These are phyloP conservation scores for Croton laevigatus DNA, from an alignment of 441 rosid genomes.

Conservation along the genomic window DNA sequence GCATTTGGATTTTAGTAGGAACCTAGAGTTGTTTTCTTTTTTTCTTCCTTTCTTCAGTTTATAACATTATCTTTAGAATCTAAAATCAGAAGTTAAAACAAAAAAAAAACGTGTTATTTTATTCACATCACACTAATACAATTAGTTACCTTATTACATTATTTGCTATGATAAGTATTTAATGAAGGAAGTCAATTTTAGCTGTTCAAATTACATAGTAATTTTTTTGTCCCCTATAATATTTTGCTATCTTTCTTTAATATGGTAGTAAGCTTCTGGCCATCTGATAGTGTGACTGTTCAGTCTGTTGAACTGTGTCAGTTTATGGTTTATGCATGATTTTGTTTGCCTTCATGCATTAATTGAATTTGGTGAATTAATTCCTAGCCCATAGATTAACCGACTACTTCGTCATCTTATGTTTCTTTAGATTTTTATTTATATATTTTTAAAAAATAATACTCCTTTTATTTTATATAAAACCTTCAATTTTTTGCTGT, in stretches of 20 bases:
- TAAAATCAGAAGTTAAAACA: no score
- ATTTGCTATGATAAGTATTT: no score
- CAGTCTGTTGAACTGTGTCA: slow-evolving; percentile 16
- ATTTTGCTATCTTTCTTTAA: not conserved
- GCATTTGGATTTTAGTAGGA: no score
- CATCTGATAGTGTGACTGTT: slow-evolving; percentile 14
- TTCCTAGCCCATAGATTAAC: slow-evolving; percentile 9
- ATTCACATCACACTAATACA: no score
- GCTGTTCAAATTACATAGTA: not conserved
- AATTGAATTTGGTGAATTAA: not conserved
- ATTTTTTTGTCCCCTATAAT: not conserved
- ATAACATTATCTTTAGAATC: no score
- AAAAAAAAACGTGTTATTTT: no score
- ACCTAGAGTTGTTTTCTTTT: no score
- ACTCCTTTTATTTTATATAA: not conserved
- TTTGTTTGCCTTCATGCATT: not conserved
- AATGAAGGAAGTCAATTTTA: not conserved
- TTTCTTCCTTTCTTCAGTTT: no score
- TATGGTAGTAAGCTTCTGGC: not conserved
- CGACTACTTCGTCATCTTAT: not conserved
- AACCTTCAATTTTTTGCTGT: not conserved
- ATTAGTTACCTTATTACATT: no score
- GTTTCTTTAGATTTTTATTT: not conserved
- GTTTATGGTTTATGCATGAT: not conserved
- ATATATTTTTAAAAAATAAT: not conserved